Conservation (phyloP, 2,329 filamentous ascomycete species). For the Epichloe gansuensis region DNA sequence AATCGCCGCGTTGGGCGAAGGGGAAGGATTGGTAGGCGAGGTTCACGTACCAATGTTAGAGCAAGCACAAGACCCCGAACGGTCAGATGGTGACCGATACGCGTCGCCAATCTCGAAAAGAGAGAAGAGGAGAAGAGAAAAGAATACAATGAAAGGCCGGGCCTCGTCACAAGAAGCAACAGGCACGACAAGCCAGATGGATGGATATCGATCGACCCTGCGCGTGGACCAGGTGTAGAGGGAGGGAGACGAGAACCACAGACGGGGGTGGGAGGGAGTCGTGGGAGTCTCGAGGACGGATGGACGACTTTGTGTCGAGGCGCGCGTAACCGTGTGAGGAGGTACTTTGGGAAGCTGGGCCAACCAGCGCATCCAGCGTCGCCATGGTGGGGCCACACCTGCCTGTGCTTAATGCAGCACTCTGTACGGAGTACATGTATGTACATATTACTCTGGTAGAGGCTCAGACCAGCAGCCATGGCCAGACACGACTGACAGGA, state of each 20-base stretch:
- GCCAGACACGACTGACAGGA: too few relatives aligned
- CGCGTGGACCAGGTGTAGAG: constrained; percentile 6
- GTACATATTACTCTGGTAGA: too few relatives aligned
- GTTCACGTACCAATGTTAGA: neutral
- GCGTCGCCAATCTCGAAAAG: neutral
- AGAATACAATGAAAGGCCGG: constrained; percentile 1
- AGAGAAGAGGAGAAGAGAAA: neutral
- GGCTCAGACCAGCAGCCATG: too few relatives aligned
- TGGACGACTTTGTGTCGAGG: neutral
- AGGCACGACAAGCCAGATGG: constrained; percentile 4
- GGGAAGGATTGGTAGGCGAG: neutral
- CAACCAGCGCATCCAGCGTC: neutral
- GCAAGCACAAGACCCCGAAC: neutral
- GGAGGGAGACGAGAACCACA: constrained; percentile 4
- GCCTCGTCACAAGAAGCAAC: constrained; percentile 1
- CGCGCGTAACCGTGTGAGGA: neutral
- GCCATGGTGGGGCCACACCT: too few relatives aligned
- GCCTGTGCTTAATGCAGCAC: too few relatives aligned
- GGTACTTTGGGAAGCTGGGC: neutral
- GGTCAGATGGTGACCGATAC: neutral
- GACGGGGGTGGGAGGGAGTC: constrained; percentile 5
- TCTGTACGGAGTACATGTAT: too few relatives aligned
- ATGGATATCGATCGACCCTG: constrained; percentile 5
- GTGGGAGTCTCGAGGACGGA: constrained; percentile 1
- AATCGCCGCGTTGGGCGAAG: neutral